phyloP scores from a whole-genome alignment of 2,329 filamentous ascomycete species.

The Epichloe hybrida region DNA sequence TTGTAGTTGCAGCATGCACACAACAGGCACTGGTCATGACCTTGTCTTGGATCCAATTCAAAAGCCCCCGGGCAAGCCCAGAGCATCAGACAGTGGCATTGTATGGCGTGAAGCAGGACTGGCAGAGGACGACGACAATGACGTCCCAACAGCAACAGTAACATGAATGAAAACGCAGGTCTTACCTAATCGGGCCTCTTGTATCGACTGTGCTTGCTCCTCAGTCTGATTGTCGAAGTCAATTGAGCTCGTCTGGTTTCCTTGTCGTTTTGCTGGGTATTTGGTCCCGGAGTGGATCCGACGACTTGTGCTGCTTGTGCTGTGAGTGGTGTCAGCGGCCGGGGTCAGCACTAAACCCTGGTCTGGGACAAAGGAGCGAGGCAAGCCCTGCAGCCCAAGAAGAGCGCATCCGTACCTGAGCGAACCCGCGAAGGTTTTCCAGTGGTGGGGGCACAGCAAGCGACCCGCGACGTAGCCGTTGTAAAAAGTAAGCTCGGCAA shows the following conservation, averaged over 20 bases:
- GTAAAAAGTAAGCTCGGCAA: neutral
- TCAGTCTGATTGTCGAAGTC: neutral
- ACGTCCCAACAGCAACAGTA: neutral
- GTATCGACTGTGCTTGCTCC: neutral
- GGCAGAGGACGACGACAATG: neutral
- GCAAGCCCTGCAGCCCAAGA: slow-evolving; percentile 3
- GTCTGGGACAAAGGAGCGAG: neutral
- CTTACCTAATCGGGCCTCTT: neutral
- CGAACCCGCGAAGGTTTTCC: slow-evolving; percentile 1
- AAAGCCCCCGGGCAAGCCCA: neutral
- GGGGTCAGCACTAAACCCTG: slow-evolving; percentile 5
- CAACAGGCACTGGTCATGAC: neutral
- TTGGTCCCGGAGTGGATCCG: slow-evolving; percentile 1
- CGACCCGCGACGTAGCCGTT: slow-evolving; percentile 1
- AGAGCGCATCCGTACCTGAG: slow-evolving; percentile 4
- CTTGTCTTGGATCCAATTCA: neutral
- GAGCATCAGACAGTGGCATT: neutral
- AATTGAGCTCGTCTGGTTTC: slow-evolving; percentile 3
- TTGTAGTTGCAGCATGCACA: slow-evolving; percentile 1
- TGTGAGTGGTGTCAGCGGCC: slow-evolving; percentile 4
- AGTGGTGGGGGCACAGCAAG: slow-evolving; percentile 2
- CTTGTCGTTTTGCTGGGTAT: neutral
- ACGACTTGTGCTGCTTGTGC: neutral
- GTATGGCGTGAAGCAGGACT: neutral
- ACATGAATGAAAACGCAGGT: neutral